Conservation (phyloP, 495 filamentous ascomycete genomes). For the Tuber magnatum region DNA sequence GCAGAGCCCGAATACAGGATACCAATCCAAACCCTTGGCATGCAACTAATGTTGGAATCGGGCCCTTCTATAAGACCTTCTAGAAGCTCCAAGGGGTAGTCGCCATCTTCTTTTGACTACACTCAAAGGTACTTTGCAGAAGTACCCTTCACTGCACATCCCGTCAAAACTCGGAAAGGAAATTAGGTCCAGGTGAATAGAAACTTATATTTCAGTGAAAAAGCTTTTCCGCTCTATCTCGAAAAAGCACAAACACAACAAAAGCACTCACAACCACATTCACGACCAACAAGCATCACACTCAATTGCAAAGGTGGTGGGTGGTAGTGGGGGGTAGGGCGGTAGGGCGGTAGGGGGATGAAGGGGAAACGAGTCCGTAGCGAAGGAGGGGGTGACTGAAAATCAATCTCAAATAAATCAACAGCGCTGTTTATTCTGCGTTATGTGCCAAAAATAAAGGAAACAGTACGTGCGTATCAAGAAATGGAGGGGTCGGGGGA, state of each 20-base stretch:
- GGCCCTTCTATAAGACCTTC: conserved; percentile 32
- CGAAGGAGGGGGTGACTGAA: conserved; percentile 18
- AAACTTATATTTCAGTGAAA: conserved; percentile 5
- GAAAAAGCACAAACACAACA: conserved; percentile 8
- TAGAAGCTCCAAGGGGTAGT: conserved; percentile 26
- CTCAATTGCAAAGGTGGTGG: conserved; percentile 1
- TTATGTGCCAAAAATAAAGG: conserved; percentile 35
- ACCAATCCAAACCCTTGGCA: conserved; percentile 29
- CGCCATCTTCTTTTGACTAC: conserved; percentile 22
- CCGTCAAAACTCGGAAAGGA: conserved; percentile 8
- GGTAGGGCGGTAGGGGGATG: too few species aligned
- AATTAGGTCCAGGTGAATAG: conserved; percentile 1
- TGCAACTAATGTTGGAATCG: conserved; percentile 23
- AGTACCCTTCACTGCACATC: conserved; percentile 5
- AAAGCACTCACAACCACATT: background rate
- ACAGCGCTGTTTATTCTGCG: conserved; percentile 30
- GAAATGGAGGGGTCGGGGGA: conserved; percentile 32
- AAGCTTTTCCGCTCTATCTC: background rate
- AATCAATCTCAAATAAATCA: conserved; percentile 19
- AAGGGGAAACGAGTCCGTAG: conserved; percentile 10
- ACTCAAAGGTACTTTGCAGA: conserved; percentile 19
- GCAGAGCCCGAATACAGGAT: conserved; percentile 28
- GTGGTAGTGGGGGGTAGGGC: conserved; percentile 2
- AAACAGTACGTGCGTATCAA: conserved; percentile 24
- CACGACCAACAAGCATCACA: conserved; percentile 1